Percentiles rank a stretch among this genome's conserved stretches.
Evolutionary conservation across 2,329 filamentous ascomycete genomes (phyloP).

Genomic region (Scedosporium dehoogii): DNA sequence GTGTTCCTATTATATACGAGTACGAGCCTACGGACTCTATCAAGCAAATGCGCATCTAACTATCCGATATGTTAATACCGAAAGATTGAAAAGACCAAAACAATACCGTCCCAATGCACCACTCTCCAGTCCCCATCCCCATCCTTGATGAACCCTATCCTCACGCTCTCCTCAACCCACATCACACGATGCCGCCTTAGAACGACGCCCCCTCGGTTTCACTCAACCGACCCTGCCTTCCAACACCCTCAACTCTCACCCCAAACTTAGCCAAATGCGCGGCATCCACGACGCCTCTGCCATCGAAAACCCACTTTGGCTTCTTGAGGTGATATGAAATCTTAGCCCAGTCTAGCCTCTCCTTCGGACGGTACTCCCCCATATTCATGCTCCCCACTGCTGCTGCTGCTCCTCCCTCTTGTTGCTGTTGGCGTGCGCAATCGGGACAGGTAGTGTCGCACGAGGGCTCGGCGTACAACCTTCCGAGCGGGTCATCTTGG

Average conservation of each 20-base stretch:
- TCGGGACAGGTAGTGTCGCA: slow-evolving; percentile 39
- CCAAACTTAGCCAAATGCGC: slow-evolving; percentile 38
- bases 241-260: slow-evolving; percentile 42
- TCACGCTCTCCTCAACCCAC: not conserved
- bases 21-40: not conserved
- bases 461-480: slow-evolving; percentile 32
- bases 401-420: slow-evolving; percentile 22
- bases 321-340: slow-evolving; percentile 39
- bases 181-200: slow-evolving; percentile 2
- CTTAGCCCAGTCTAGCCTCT: slow-evolving; percentile 40
- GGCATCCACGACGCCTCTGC: slow-evolving; percentile 42
- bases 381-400: slow-evolving; percentile 25
- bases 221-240: slow-evolving; percentile 24
- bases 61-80: not conserved
- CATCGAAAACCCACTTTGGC: slow-evolving; percentile 47
- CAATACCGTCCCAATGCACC: not conserved
- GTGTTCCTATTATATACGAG: not conserved
- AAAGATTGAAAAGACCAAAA: not conserved
- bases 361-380: slow-evolving; percentile 34
- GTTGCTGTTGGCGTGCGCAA: slow-evolving; percentile 25
- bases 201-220: not conserved
- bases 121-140: not conserved
- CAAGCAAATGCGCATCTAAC: not conserved
- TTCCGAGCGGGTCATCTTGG: slow-evolving; percentile 32
- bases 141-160: not conserved